Evolutionary conservation across 805 yeast species (phyloP).

Genomic region (Teunomyces barrocoloradensis): DNA sequence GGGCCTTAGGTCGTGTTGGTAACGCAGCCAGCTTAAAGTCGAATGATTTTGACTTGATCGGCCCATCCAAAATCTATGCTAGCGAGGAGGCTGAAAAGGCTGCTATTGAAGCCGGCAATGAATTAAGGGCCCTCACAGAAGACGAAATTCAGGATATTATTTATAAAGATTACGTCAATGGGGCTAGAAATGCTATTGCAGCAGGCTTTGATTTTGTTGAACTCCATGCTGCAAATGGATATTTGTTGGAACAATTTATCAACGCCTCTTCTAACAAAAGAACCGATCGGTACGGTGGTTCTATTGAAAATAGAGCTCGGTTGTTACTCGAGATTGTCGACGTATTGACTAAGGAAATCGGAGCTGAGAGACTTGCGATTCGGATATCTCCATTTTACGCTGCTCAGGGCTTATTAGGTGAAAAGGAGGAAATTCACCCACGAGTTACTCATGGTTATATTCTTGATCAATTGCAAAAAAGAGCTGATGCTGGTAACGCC

Average conservation of each 20-base stretch:
- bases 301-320: constrained; percentile 42
- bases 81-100: constrained; percentile 23
- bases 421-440: constrained; percentile 28
- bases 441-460: constrained; percentile 42
- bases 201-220: constrained; percentile 46
- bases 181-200: constrained; percentile 21
- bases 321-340: constrained; percentile 50
- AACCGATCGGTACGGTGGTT: constrained; percentile 45
- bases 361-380: constrained; percentile 47
- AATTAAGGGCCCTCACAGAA: constrained; percentile 17
- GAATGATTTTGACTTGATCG: constrained; percentile 16
- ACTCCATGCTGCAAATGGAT: constrained; percentile 42
- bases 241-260: constrained; percentile 39
- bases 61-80: constrained; percentile 16
- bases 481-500: constrained; percentile 18
- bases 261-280: constrained; percentile 34
- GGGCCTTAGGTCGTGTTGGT: constrained; percentile 23
- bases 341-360: constrained; percentile 49
- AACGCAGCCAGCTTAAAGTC: constrained; percentile 23
- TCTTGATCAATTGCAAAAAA: constrained; percentile 37
- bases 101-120: constrained; percentile 27
- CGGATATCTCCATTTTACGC: constrained; percentile 47
- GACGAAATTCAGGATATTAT: constrained; percentile 22
- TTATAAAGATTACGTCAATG: constrained; percentile 18
- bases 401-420: constrained; percentile 33